Base-by-base conservation (phyloP, 768 basidiomycete genomes). In the Candolleomyces aberdarensis region DNA sequence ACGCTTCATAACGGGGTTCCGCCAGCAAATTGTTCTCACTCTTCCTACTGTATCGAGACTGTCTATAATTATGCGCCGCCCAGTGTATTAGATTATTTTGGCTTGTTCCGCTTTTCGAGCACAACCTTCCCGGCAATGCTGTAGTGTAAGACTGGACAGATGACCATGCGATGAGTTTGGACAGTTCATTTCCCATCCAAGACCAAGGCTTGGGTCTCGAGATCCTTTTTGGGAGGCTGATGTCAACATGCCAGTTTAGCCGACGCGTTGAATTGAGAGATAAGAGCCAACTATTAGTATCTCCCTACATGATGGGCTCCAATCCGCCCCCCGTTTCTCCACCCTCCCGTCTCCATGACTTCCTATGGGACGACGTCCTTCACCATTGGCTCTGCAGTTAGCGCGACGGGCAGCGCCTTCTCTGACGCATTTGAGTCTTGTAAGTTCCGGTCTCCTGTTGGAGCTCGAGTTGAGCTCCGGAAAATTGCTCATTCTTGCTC, bases 391-490 rank as follows among this genome's bases (percentile, higher is more conserved):
- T 65, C 64, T 51, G 62, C 62, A 19, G 60, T 62, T 11, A 63
- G 64, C 31, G 62, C 60, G 22, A 61, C 60, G 11, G 60, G 60
- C 9, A 61, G 60, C 41, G 56, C 56, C 4, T 57, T 65, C 31
- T 60, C 62, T 2, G 64, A 65, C 29, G 64, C 57, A 10, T 63
- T 65, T 44, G 64, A 62, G 56, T 65, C 64, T 46, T 65, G 64
- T 65, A 39, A 17, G 62, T 48, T 39, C 41, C 57, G 58, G 31
- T 87, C 87, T 15, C 88, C 87, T 85, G 64, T 69, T 82, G 72
- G 5, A 47, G 57, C 19, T 29, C 29, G 32, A 36, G 31, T 19
- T 47, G 32, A 44, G 36, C 11, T 36, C 36, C 36, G 36, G 36
- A 36, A 36, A 36, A 8, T 11, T 36, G 36, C 36, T 36, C 36